Evolutionary conservation across 306 rosid genomes (phyloP).

Genomic region (Psophocarpus tetragonolobus): DNA sequence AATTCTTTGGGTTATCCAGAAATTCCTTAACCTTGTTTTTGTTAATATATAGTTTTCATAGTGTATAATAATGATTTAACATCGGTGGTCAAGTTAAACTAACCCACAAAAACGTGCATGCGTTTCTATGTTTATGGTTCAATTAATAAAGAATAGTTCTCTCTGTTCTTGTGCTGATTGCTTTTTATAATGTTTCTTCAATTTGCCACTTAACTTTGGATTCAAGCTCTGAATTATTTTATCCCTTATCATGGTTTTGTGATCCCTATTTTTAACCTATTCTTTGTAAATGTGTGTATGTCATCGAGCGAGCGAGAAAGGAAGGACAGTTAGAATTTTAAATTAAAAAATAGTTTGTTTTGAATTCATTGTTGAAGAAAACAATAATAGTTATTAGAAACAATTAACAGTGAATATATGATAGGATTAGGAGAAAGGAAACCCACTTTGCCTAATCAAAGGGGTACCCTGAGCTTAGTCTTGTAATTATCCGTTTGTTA

Average conservation of each 20-base stretch:
- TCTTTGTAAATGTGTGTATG: constrained; percentile 29
- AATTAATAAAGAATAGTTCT: constrained; percentile 33
- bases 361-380: neutral
- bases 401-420: neutral
- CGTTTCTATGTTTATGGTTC: constrained; percentile 38
- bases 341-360: neutral
- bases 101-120: constrained; percentile 29
- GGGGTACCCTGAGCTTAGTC: neutral
- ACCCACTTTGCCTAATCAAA: neutral
- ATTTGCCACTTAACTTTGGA: constrained; percentile 1
- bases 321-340: constrained; percentile 20
- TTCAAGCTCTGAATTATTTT: constrained; percentile 9
- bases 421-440: neutral
- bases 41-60: neutral
- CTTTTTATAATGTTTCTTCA: constrained; percentile 30
- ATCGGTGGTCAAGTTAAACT: constrained; percentile 30
- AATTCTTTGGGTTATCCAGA: neutral
- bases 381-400: too few relatives aligned
- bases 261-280: constrained; percentile 32
- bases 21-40: neutral
- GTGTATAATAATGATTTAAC: neutral
- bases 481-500: neutral
- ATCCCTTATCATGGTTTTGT: constrained; percentile 38
- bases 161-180: constrained; percentile 43
- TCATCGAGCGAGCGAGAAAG: neutral